Evolutionary conservation across 2,329 filamentous ascomycete genomes (phyloP), one percentile per base, ranked within the genome.

Genomic region (Curvularia hawaiiensis): DNA sequence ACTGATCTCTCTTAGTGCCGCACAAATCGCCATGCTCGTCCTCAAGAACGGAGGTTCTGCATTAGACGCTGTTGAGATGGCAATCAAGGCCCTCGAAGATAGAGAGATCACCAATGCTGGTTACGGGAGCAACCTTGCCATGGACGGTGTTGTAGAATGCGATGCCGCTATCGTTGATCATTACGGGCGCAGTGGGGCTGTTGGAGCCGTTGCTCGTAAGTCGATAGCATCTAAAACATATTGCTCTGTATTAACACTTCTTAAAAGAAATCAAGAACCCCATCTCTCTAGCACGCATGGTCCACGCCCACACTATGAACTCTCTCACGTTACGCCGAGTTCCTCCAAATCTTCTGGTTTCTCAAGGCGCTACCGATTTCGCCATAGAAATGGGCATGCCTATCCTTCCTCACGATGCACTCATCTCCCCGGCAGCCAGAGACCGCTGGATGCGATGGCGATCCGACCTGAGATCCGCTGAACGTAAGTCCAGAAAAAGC

Each of bases 31-130:
- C 33, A 97, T 98, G 90, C 84, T 83, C 50, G 84, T 96, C 59
- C 80, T 99, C 58, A 90, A 85, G 68, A 85, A 84, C 61, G 95
- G 95, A 24, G 90, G 88, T 10, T 87, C 88, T 41, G 91, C 95
- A 4, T 83, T 94, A 4, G 92, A 98, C 71, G 95, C 93, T 16
- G 90, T 97, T 22, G 95, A 97, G 76, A 89, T 90, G 50, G 92
- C 95, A 30, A 87, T 99, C 69, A 91, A 89, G 65, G 83, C 91
- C 20, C 86, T 99, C 18, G 95, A 99, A 78, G 91, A 99, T 73
- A 88, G 90, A 56, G 92, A 97, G 69, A 96, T 99, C 64, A 99
- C 96, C 35, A 99, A 99, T 75, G 91, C 94, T 38, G 95, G 95
- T 0, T 98, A 90, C 73, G 95, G 96, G 46, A 99, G 95, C 78